phyloP scores from a whole-genome alignment of 139 green algal species.

The Pycnococcus provasolii region DNA sequence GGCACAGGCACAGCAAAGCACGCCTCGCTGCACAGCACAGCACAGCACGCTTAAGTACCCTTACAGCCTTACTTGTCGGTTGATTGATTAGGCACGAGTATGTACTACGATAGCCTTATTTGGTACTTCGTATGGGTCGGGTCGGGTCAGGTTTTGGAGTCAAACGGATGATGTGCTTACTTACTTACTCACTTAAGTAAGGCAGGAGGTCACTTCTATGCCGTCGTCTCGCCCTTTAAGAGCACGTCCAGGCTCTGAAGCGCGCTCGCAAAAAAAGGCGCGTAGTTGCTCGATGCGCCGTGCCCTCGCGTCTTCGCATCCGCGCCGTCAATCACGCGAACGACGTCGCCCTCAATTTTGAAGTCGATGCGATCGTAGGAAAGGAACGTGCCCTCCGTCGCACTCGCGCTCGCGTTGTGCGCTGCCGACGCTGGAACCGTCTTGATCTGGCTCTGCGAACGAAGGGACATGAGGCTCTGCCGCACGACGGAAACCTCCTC shows the following conservation, averaged over 20 bases:
- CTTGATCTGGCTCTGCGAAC: slow-evolving; percentile 30
- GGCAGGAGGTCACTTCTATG: no score
- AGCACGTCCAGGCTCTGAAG: not conserved
- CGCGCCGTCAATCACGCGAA: slow-evolving; percentile 38
- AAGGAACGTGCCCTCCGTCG: slow-evolving; percentile 12
- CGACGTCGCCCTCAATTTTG: slow-evolving; percentile 61
- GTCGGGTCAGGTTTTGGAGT: no score
- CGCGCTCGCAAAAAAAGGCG: not conserved
- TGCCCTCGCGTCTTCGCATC: slow-evolving; percentile 18
- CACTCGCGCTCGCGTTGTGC: not conserved
- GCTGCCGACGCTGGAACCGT: slow-evolving; percentile 20
- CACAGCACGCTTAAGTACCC: no score
- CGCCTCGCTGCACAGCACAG: no score
- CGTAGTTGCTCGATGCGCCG: not conserved
- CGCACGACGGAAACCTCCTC: slow-evolving; percentile 53
- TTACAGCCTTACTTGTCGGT: no score
- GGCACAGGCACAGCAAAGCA: no score
- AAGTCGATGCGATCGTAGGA: slow-evolving; percentile 62
- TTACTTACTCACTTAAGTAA: no score
- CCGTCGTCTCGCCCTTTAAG: no score
- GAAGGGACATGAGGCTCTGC: slow-evolving; percentile 45
- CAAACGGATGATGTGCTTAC: no score
- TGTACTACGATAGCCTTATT: no score
- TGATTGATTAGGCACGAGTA: no score
- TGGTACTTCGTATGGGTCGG: no score